A percentile compares a stretch with the other conserved stretches of the same genome.
Conservation (phyloP, 106 monocot species). For the Dendrobium catenatum region DNA sequence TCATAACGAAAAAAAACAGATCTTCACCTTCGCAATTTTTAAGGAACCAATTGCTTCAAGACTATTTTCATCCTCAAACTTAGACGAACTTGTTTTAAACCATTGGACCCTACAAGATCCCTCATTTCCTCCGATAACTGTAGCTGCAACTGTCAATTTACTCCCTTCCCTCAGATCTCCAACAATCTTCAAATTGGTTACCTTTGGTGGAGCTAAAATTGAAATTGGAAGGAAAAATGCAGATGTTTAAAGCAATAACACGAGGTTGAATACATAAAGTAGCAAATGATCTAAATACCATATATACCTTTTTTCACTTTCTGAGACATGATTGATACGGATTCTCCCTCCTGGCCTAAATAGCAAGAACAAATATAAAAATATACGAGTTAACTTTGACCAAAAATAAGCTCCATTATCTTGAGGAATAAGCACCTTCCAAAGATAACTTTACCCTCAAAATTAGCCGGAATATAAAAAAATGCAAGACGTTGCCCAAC, state of each 20-base stretch:
- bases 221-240: not conserved
- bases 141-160: constrained; percentile 68
- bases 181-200: constrained; percentile 63
- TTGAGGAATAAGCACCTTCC: not conserved
- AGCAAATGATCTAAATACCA: not conserved
- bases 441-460: constrained; percentile 52
- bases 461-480: constrained; percentile 72
- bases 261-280: not conserved
- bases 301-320: constrained; percentile 70
- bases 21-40: constrained; percentile 83
- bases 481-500: constrained; percentile 63
- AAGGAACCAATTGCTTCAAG: constrained; percentile 79
- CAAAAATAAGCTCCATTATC: not conserved
- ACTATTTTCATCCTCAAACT: constrained; percentile 48
- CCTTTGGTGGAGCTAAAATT: constrained; percentile 76
- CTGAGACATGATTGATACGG: constrained; percentile 53
- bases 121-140: constrained; percentile 78
- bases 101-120: constrained; percentile 90
- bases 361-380: not conserved
- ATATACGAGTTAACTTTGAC: constrained; percentile 5
- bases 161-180: constrained; percentile 87
- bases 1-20: constrained; percentile 7
- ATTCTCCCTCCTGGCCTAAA: constrained; percentile 81
- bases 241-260: not conserved
- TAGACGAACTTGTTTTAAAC: constrained; percentile 61